phyloP scores from a whole-genome alignment of 2,329 filamentous ascomycete species.

The Sordariomycetes sp. region DNA sequence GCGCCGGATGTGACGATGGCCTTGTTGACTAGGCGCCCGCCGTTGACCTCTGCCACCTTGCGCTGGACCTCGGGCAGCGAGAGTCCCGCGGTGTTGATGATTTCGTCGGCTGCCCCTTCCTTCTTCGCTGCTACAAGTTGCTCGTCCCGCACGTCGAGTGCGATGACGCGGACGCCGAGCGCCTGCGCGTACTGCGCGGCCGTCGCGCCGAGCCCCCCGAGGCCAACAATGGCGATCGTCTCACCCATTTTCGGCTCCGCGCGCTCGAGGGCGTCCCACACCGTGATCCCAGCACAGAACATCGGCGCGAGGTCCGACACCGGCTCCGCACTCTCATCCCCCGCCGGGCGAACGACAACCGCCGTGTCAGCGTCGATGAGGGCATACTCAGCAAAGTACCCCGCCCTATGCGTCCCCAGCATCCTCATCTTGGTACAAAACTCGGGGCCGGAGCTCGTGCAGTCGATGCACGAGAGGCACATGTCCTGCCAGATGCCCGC shows the following conservation, averaged over 20 bases:
- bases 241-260: constrained; percentile 14
- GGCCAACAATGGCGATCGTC: constrained; percentile 34
- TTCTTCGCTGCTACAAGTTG: background rate
- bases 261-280: constrained; percentile 11
- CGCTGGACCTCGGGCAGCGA: constrained; percentile 69
- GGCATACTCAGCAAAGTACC: constrained; percentile 1
- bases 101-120: constrained; percentile 1
- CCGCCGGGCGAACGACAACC: background rate
- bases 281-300: constrained; percentile 11
- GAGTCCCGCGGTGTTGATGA: background rate
- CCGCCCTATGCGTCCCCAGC: background rate
- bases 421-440: constrained; percentile 32
- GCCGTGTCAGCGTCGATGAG: background rate
- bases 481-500: constrained; percentile 51
- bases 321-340: background rate
- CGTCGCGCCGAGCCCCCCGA: constrained; percentile 28
- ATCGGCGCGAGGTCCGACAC: constrained; percentile 1
- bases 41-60: constrained; percentile 57
- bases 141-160: constrained; percentile 8
- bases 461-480: constrained; percentile 66
- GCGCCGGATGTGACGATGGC: constrained; percentile 1
- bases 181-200: constrained; percentile 53
- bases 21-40: background rate
- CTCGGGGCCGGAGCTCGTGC: constrained; percentile 55
- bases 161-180: constrained; percentile 33